These are phyloP conservation scores for Parmales sp. DNA, from an alignment of 108 stramenopile genomes.

Conservation along the genomic window DNA sequence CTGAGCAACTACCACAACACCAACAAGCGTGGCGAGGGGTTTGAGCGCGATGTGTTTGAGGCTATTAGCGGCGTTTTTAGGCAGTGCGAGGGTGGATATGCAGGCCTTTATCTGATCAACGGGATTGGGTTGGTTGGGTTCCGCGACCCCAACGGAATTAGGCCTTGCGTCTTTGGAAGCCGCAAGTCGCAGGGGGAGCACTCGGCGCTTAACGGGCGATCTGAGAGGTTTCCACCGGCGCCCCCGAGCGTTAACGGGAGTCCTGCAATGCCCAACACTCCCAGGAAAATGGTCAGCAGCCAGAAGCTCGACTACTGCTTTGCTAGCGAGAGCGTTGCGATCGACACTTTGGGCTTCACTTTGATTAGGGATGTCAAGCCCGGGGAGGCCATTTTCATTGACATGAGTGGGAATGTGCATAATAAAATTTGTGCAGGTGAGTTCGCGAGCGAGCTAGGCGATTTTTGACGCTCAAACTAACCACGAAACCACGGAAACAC, in stretches of 20 bases:
- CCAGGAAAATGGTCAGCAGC: background rate
- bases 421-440: conserved; percentile 50
- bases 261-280: background rate
- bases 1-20: background rate
- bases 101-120: conserved; percentile 84
- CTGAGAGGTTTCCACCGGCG: no score
- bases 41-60: background rate
- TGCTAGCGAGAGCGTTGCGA: conserved; percentile 92
- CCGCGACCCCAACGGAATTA: conserved; percentile 93
- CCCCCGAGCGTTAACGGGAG: no score
- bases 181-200: no score
- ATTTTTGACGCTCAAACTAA: no score
- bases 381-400: conserved; percentile 86
- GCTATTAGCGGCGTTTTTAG: conserved; percentile 58
- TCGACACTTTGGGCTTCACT: conserved; percentile 89
- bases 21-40: background rate
- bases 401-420: conserved; percentile 59
- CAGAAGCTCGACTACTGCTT: conserved; percentile 62
- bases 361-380: conserved; percentile 83
- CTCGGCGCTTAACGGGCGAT: no score
- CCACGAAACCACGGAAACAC: no score
- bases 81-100: conserved; percentile 83
- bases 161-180: conserved; percentile 84
- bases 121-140: conserved; percentile 91
- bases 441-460: no score